Conservation (phyloP, 2,329 filamentous ascomycete genomes). For the Xylariaceae sp. region DNA sequence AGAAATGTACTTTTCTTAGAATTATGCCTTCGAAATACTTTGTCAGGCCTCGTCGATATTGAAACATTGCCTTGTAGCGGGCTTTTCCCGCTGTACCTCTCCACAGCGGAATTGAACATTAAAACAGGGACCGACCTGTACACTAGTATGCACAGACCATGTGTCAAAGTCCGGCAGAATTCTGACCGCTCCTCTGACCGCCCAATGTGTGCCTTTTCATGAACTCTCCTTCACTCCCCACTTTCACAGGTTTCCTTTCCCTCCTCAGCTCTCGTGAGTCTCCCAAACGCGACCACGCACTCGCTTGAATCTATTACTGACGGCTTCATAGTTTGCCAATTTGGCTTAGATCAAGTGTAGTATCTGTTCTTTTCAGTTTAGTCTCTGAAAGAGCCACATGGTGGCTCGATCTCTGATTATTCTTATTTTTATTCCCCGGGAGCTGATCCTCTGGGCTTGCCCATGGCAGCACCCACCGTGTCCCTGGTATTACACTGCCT, state of each 20-base stretch:
- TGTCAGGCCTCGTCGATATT: too few relatives aligned
- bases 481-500: constrained; percentile 75
- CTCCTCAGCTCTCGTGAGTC: constrained; percentile 49
- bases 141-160: constrained; percentile 8
- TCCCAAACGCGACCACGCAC: too few relatives aligned
- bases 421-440: constrained; percentile 69
- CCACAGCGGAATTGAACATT: too few relatives aligned
- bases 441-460: constrained; percentile 69
- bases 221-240: constrained; percentile 10
- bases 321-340: constrained; percentile 16
- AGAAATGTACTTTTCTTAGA: too few relatives aligned
- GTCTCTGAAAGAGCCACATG: constrained; percentile 79
- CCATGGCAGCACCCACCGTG: constrained; percentile 65
- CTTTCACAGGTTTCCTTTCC: constrained; percentile 41
- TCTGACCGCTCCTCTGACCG: constrained; percentile 1
- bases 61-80: too few relatives aligned
- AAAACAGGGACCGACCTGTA: too few relatives aligned
- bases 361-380: constrained; percentile 97
- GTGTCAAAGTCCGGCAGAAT: constrained; percentile 3
- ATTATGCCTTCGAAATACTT: too few relatives aligned
- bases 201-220: constrained; percentile 20
- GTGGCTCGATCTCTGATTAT: constrained; percentile 73
- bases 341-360: constrained; percentile 83
- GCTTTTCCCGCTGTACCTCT: too few relatives aligned
- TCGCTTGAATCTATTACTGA: constrained; percentile 4